Evolutionary conservation across 805 yeast genomes (phyloP), one percentile per base, ranked within the genome.

Genomic region (Saccharomycopsis selenospora): DNA sequence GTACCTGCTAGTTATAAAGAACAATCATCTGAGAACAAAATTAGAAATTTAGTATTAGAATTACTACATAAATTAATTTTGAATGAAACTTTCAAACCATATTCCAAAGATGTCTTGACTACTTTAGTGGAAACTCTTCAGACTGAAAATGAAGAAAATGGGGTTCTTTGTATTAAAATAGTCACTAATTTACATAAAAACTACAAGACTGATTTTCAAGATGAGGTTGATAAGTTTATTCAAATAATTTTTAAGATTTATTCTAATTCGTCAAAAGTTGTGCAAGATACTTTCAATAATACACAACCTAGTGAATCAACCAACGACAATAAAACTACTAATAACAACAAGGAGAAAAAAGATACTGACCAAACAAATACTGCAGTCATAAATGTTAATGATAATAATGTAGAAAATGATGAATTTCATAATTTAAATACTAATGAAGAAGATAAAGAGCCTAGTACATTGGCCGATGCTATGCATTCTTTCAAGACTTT

Each of bases 61-160:
- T 77, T 87, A 13, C 67, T 91, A 11, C 89, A 86, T 58, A 73
- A 96, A 43, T 73, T 89, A 40, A 88, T 86, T 48, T 79, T 85
- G 71, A 89, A 85, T 60, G 96, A 89, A 29, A 74, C 82, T 2
- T 79, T 88, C 59, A 83, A 82, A 59, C 85, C 85, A 0, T 80
- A 80, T 61, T 80, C 90, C 1, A 66, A 67, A 28, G 71, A 71
- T 30, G 72, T 88, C 17, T 68, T 85, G 57, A 81, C 77, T 29
- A 67, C 72, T 7, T 66, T 91, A 47, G 77, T 81, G 57, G 63
- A 69, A 20, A 67, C 84, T 11, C 69, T 91, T 50, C 77, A 75
- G 17, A 71, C 68, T 13, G 99, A 95, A 60, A 93, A 93, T 62
- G 99, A 95, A 64, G 97, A 90, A 53, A 93, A 93, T 62, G 98